phyloP scores from a whole-genome alignment of 352 stramenopile genomes.

The Phytophthora tubulina region DNA sequence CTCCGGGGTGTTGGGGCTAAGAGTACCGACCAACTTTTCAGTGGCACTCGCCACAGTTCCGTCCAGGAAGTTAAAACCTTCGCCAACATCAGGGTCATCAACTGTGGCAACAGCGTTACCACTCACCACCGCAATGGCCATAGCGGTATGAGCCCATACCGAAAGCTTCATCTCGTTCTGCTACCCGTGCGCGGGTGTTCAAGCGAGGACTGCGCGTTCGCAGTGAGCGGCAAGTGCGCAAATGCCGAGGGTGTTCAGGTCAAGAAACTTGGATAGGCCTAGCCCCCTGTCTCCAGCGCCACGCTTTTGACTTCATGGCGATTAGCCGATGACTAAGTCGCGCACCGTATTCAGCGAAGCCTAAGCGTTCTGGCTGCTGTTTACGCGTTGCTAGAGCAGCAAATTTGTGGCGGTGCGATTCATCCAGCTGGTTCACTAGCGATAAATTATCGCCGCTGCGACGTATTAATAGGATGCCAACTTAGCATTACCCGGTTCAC shows the following conservation, averaged over 20 bases:
- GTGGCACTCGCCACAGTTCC: slow-evolving; percentile 18
- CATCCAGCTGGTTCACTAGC: no score
- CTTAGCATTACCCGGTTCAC: no score
- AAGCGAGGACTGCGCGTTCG: slow-evolving; percentile 7
- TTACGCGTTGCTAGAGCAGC: neutral
- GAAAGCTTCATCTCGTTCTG: slow-evolving; percentile 7
- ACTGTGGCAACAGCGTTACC: slow-evolving; percentile 3
- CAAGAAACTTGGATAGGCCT: slow-evolving; percentile 19
- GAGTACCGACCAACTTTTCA: slow-evolving; percentile 24
- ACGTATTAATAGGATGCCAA: no score
- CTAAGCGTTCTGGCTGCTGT: neutral
- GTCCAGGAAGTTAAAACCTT: slow-evolving; percentile 29
- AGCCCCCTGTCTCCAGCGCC: slow-evolving; percentile 2
- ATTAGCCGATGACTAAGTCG: neutral
- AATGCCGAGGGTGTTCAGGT: slow-evolving; percentile 10
- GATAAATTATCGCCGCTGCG: no score
- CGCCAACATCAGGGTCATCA: slow-evolving; percentile 26
- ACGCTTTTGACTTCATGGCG: neutral
- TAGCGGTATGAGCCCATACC: neutral
- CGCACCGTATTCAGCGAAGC: neutral
- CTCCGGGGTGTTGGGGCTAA: slow-evolving; percentile 8
- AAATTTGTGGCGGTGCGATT: neutral
- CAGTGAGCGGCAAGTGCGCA: slow-evolving; percentile 10
- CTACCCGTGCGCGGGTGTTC: neutral
- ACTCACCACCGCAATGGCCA: neutral